Evolutionary conservation across 1,139 yeast species (phyloP).

Genomic region (Saccharomycopsis crataegensis): DNA sequence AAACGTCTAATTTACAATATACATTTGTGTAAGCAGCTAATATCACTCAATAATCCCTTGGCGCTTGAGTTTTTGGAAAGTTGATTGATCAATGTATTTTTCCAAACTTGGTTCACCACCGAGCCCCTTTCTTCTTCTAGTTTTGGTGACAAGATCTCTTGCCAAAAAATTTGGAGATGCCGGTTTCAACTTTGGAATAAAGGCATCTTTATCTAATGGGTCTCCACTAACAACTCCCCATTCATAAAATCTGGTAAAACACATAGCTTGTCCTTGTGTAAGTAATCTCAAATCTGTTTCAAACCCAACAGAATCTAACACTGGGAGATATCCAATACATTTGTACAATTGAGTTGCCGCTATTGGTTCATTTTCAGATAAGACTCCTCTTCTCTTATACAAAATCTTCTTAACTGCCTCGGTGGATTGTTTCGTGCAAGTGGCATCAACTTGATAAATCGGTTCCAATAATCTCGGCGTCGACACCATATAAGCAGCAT

Average conservation of each 20-base stretch:
- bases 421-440: slow-evolving; percentile 45
- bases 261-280: slow-evolving; percentile 72
- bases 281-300: slow-evolving; percentile 77
- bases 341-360: slow-evolving; percentile 68
- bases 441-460: slow-evolving; percentile 52
- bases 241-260: slow-evolving; percentile 53
- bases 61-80: slow-evolving; percentile 42
- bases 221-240: slow-evolving; percentile 90
- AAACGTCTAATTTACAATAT: too few relatives aligned
- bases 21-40: not conserved
- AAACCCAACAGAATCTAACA: slow-evolving; percentile 82
- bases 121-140: slow-evolving; percentile 77
- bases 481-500: slow-evolving; percentile 73
- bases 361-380: slow-evolving; percentile 47
- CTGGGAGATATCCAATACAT: slow-evolving; percentile 67
- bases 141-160: slow-evolving; percentile 83
- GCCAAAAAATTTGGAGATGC: slow-evolving; percentile 67
- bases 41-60: slow-evolving; percentile 6
- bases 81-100: slow-evolving; percentile 59
- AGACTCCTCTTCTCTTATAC: slow-evolving; percentile 59
- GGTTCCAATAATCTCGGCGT: slow-evolving; percentile 83
- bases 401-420: slow-evolving; percentile 46
- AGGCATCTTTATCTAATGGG: slow-evolving; percentile 64
- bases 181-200: slow-evolving; percentile 64
- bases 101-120: slow-evolving; percentile 65